These are phyloP conservation scores for Ophiostoma triangulosporum DNA, from an alignment of 2,329 filamentous ascomycete species.

Conservation along the genomic window DNA sequence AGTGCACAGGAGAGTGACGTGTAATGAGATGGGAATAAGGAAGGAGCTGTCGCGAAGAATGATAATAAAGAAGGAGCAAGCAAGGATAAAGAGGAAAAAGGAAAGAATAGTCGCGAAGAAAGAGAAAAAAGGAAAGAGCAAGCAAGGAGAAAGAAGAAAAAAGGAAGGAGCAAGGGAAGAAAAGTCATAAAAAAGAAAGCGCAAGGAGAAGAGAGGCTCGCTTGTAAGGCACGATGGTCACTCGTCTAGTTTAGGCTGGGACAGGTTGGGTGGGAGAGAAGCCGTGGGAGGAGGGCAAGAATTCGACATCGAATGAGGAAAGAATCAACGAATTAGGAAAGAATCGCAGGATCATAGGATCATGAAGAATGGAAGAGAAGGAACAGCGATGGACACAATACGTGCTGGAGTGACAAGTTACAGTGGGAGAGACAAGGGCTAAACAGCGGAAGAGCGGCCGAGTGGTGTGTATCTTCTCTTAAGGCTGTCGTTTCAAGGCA, in stretches of 20 bases:
- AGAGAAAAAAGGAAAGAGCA: not conserved
- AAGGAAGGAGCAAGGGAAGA: not conserved
- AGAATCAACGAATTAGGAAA: too few species aligned
- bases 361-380: too few species aligned
- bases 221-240: not conserved
- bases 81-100: not conserved
- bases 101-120: not conserved
- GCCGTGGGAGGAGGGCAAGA: too few species aligned
- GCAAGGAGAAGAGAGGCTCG: not conserved
- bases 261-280: too few species aligned
- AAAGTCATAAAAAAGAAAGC: not conserved
- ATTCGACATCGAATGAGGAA: too few species aligned
- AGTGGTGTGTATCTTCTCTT: not conserved
- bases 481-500: not conserved
- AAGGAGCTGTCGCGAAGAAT: not conserved
- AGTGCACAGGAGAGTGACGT: not conserved
- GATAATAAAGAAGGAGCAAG: not conserved
- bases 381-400: too few species aligned
- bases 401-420: too few species aligned
- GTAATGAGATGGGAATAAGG: too few species aligned
- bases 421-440: too few species aligned
- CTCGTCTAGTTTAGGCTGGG: not conserved
- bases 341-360: too few species aligned
- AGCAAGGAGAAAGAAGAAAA: not conserved
- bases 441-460: too few species aligned